Percentiles rank a stretch among this genome's conserved stretches.
Evolutionary conservation across 202 grass and related monocot genomes (phyloP).

Genomic region (Setaria viridis): DNA sequence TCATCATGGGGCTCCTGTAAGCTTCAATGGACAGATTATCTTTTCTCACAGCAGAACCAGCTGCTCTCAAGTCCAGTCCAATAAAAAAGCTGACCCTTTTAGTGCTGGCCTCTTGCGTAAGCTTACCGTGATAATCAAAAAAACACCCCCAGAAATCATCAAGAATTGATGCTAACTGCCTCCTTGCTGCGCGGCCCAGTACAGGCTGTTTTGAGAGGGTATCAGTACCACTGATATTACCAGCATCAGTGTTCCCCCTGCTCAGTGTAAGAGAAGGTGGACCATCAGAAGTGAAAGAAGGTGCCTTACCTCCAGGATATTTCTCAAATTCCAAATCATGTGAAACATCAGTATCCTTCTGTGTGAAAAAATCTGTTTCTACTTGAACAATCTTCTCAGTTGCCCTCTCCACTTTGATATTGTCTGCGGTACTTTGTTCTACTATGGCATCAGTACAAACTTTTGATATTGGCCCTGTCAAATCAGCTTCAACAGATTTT

Average conservation of each 20-base stretch:
- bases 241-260: conserved; percentile 38
- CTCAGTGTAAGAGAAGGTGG: conserved; percentile 39
- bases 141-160: conserved; percentile 81
- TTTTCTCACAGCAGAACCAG: conserved; percentile 47
- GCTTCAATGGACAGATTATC: conserved; percentile 42
- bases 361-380: conserved; percentile 22
- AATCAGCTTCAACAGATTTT: conserved; percentile 36
- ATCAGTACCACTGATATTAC: conserved; percentile 44
- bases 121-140: conserved; percentile 81
- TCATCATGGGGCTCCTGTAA: conserved; percentile 46
- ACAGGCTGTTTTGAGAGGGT: conserved; percentile 55
- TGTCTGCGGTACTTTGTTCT: conserved; percentile 40
- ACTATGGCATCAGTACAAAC: not conserved
- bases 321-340: conserved; percentile 37
- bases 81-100: conserved; percentile 52
- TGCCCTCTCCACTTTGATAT: not conserved
- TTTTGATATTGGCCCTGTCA: conserved; percentile 1
- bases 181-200: conserved; percentile 75
- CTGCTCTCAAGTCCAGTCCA: conserved; percentile 55
- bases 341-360: conserved; percentile 41
- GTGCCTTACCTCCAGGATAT: conserved; percentile 11
- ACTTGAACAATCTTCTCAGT: conserved; percentile 20
- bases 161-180: conserved; percentile 63
- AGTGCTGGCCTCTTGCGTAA: conserved; percentile 48
- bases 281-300: conserved; percentile 25